Conservation (phyloP, 169 alveolate genomes). For the Plasmodium vivax region DNA sequence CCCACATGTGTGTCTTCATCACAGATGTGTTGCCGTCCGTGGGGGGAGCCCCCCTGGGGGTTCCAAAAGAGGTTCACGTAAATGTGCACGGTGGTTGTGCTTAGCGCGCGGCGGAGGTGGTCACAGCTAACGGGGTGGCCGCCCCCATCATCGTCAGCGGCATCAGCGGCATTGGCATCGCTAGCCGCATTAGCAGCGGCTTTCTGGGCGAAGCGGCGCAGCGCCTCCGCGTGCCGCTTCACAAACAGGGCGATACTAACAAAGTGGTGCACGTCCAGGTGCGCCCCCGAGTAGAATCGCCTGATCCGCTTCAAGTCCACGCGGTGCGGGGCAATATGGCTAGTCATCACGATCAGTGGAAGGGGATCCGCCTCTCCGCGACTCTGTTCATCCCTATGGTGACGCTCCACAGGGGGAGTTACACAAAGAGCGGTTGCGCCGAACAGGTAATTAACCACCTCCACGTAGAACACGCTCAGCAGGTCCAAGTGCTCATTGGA, state of each 20-base stretch:
- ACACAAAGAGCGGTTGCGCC: background rate
- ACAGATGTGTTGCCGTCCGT: background rate
- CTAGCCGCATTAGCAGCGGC: background rate
- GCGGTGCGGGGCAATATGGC: background rate
- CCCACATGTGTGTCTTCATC: background rate
- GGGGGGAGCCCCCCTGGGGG: background rate
- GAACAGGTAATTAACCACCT: slow-evolving; percentile 6
- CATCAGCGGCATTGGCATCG: too few relatives aligned
- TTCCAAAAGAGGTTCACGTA: background rate
- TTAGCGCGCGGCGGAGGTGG: background rate
- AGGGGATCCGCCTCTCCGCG: background rate
- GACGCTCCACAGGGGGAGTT: background rate
- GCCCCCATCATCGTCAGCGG: background rate
- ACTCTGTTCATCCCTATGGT: background rate
- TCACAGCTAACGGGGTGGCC: background rate
- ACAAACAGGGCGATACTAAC: slow-evolving; percentile 18
- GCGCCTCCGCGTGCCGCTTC: background rate
- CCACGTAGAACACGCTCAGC: slow-evolving; percentile 14
- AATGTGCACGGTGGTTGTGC: background rate
- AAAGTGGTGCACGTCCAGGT: slow-evolving; percentile 17
- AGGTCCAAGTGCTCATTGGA: background rate
- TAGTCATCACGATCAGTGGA: background rate
- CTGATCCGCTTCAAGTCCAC: background rate
- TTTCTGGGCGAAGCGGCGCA: background rate
- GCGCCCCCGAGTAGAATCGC: background rate